Conservation (phyloP, 768 basidiomycete species). For the Tricholoma furcatifolium region DNA sequence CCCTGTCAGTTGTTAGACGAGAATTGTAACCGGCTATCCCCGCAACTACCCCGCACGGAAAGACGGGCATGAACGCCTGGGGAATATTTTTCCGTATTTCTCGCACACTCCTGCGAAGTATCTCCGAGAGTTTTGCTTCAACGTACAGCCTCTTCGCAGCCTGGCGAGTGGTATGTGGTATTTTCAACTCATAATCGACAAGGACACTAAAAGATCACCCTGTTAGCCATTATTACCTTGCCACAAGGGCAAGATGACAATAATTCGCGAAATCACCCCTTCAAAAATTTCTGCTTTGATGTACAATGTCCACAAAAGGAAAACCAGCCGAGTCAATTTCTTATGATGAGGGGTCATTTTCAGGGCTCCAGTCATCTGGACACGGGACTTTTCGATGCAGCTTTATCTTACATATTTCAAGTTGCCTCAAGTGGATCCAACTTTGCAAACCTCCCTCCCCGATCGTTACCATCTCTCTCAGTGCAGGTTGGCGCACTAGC, state of each 20-base stretch:
- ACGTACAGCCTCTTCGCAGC: not conserved
- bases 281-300: not conserved
- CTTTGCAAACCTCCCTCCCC: not conserved
- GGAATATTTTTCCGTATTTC: conserved; percentile 12
- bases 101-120: conserved; percentile 9
- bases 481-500: not conserved
- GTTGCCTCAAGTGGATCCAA: conserved; percentile 1
- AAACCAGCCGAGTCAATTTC: conserved; percentile 5
- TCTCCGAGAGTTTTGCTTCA: conserved; percentile 1
- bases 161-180: not conserved
- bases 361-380: conserved; percentile 6
- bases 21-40: not conserved
- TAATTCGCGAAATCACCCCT: no score
- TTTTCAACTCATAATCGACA: not conserved
- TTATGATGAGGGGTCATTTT: conserved; percentile 4
- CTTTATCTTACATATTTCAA: conserved; percentile 1
- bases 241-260: no score
- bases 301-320: not conserved
- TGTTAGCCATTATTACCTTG: no score
- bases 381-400: conserved; percentile 4
- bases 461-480: not conserved
- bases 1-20: not conserved
- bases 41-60: conserved; percentile 11
- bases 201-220: not conserved
- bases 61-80: not conserved